Conservation (phyloP, 2,329 filamentous ascomycete species). For the Septoria petroselini region DNA sequence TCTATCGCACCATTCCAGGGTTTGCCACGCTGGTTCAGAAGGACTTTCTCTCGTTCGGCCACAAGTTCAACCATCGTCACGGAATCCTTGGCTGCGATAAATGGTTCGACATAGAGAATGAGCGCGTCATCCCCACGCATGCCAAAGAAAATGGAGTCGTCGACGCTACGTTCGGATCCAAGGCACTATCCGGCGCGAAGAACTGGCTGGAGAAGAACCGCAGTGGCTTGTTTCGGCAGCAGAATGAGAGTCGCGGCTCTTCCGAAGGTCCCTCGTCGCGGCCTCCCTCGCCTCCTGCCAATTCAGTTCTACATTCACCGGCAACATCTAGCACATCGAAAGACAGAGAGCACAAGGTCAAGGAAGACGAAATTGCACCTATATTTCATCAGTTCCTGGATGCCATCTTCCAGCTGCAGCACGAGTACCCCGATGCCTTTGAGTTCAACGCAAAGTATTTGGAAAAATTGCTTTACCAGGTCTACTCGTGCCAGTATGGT, state of each 20-base stretch:
- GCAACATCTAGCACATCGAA: slow-evolving; percentile 45
- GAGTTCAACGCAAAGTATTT: slow-evolving; percentile 96
- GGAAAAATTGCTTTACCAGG: slow-evolving; percentile 81
- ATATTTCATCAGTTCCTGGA: slow-evolving; percentile 98
- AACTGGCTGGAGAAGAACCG: slow-evolving; percentile 80
- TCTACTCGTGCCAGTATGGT: slow-evolving; percentile 94
- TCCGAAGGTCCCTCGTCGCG: slow-evolving; percentile 51
- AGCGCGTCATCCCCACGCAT: slow-evolving; percentile 57
- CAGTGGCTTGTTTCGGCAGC: slow-evolving; percentile 33
- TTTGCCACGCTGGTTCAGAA: slow-evolving; percentile 95
- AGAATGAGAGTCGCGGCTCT: slow-evolving; percentile 61
- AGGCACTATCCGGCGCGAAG: slow-evolving; percentile 67
- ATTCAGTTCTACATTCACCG: slow-evolving; percentile 49
- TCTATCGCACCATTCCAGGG: slow-evolving; percentile 88
- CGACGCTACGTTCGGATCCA: slow-evolving; percentile 51
- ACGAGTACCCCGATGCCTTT: slow-evolving; percentile 83
- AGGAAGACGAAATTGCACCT: slow-evolving; percentile 86
- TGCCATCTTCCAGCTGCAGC: slow-evolving; percentile 82
- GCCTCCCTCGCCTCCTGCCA: slow-evolving; percentile 38
- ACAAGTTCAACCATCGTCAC: slow-evolving; percentile 93
- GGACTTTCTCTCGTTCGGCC: slow-evolving; percentile 95
- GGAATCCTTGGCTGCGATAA: slow-evolving; percentile 86
- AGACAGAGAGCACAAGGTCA: slow-evolving; percentile 65
- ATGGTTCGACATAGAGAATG: slow-evolving; percentile 87
- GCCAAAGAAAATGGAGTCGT: slow-evolving; percentile 48